Base-by-base conservation (phyloP, 2,329 filamentous ascomycete genomes). In the Tolypocladium album region DNA sequence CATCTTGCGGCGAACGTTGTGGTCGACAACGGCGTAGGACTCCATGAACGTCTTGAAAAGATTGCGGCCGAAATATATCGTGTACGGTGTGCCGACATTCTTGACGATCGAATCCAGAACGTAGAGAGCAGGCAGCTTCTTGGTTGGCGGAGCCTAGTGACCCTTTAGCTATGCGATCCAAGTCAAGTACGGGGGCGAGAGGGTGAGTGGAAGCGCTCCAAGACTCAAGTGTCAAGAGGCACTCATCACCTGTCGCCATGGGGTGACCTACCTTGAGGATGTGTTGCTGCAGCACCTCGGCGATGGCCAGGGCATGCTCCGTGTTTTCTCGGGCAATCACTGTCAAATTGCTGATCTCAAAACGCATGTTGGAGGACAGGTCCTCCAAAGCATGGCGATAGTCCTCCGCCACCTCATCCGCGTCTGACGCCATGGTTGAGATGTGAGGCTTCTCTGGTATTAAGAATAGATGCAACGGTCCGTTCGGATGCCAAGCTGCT, bases 61-160 rank as follows among this genome's bases (percentile, higher is more conserved):
- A 69, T 93, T 93, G 47, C 90, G 88, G 58, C 92, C 91, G 65
- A 99, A 89, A 73, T 96, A 97, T 15, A 97, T 82, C 0, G 93
- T 97, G 75, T 99, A 99, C 9, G 94, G 94, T 0, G 93, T 97
- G 62, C 94, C 94, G 63, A 99, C 92, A 78, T 99, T 97, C 76
- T 99, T 99, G 71, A 96, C 92, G 63, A 99, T 93, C 20, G 93
- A 97, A 76, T 99, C 94, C 70, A 99, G 87, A 65, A 99, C 90
- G 76, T 97, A 99, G 36, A 99, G 82, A n/a, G 94, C 91, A 22
- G 94, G 92, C 3, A 99, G 80, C 71, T 97, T 99, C 74, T 92
- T 92, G 62, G 86, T 83, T 45, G 94, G 92, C 55, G 91, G 85
- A 59, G 89, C 90, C 94, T 99, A 75, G 65, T 50, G 57, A 58